These are phyloP conservation scores for Alternaria sp. DNA, from an alignment of 2,329 filamentous ascomycete species.

Conservation along the genomic window DNA sequence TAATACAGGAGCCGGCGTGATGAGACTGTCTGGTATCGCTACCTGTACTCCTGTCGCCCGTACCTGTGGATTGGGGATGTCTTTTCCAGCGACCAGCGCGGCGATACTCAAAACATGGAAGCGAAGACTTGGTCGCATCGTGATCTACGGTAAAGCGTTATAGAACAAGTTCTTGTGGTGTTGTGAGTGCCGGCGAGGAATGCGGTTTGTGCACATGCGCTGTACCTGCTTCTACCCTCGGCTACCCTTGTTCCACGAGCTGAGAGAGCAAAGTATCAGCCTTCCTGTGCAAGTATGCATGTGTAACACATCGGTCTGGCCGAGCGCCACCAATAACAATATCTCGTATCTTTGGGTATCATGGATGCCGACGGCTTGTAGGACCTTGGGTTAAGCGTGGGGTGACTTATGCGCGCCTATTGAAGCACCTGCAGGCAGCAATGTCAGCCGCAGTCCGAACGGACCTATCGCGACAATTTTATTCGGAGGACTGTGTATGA, in stretches of 20 bases:
- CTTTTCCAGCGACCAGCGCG: background rate
- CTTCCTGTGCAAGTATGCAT: constrained; percentile 2
- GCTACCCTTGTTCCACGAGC: constrained; percentile 12
- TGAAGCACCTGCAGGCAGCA: background rate
- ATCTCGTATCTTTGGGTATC: background rate
- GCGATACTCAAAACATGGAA: background rate
- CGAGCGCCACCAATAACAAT: constrained; percentile 10
- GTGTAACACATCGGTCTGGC: constrained; percentile 1
- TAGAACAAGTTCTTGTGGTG: background rate
- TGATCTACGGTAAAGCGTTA: background rate
- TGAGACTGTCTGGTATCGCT: background rate
- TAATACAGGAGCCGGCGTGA: constrained; percentile 6
- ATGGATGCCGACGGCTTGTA: background rate
- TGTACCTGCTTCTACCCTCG: background rate
- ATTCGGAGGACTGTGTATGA: background rate
- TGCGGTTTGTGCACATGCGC: background rate
- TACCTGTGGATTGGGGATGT: background rate
- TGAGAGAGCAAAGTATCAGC: constrained; percentile 7
- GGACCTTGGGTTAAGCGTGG: background rate
- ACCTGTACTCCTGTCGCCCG: background rate
- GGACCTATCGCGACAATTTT: background rate
- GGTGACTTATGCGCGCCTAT: background rate
- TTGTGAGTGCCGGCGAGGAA: background rate
- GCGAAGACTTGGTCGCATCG: background rate
- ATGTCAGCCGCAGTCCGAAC: background rate